Evolutionary conservation across 257 asterid species (phyloP).

Genomic region (Fraxinus pennsylvanica): DNA sequence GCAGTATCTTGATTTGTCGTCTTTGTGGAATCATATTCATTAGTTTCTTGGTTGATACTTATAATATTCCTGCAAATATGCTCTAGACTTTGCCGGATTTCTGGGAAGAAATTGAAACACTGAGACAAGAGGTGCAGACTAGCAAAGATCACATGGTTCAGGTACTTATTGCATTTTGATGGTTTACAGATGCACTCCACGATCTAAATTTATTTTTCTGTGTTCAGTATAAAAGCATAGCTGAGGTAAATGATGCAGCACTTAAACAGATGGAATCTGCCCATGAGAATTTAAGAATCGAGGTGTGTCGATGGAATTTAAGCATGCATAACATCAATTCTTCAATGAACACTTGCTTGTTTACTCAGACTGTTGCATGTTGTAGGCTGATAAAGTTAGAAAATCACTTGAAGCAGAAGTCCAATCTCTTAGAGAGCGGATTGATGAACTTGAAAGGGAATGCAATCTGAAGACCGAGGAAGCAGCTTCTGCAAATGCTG

Average conservation of each 20-base stretch:
- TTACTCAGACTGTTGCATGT: constrained; percentile 7
- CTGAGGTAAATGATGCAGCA: constrained; percentile 84
- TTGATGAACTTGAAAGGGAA: constrained; percentile 64
- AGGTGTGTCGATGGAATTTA: constrained; percentile 42
- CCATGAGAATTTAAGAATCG: constrained; percentile 59
- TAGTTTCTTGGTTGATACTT: constrained; percentile 12
- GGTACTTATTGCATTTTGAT: constrained; percentile 38
- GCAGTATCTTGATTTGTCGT: constrained; percentile 7
- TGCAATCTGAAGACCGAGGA: constrained; percentile 62
- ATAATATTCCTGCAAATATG: neutral
- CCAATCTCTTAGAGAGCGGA: constrained; percentile 47
- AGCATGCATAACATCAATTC: neutral
- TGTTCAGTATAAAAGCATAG: constrained; percentile 81
- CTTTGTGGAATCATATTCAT: constrained; percentile 8
- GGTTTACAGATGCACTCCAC: constrained; percentile 2
- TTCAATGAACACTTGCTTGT: constrained; percentile 9
- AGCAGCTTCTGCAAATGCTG: constrained; percentile 62
- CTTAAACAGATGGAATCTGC: constrained; percentile 67
- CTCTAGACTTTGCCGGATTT: constrained; percentile 45
- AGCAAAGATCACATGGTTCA: constrained; percentile 84
- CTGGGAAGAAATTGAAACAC: constrained; percentile 58
- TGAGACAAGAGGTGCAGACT: constrained; percentile 64
- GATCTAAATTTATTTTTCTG: constrained; percentile 31
- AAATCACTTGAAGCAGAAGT: constrained; percentile 68
- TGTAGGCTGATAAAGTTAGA: constrained; percentile 61